Conservation (phyloP, 1,284 basidiomycete genomes). For the Chiua sp. region DNA sequence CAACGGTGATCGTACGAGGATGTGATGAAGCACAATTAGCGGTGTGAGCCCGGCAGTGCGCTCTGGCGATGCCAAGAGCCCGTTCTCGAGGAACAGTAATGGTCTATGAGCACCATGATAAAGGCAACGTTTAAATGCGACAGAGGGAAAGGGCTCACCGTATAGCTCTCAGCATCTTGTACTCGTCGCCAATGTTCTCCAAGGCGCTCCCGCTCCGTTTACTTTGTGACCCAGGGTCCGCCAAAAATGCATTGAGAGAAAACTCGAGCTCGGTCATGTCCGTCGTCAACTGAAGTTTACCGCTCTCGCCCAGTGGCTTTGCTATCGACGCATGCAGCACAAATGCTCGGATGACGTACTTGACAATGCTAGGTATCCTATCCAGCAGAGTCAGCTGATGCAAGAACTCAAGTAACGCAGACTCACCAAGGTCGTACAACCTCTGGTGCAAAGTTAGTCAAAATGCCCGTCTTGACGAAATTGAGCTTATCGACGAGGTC, state of each 20-base stretch:
- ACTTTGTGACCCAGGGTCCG: constrained; percentile 54
- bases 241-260: constrained; percentile 79
- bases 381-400: constrained; percentile 4
- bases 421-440: constrained; percentile 72
- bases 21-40: constrained; percentile 88
- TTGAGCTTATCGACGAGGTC: constrained; percentile 86
- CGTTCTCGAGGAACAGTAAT: constrained; percentile 85
- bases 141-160: constrained; percentile 51
- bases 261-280: constrained; percentile 98
- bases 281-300: constrained; percentile 89
- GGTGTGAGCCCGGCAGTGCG: constrained; percentile 79
- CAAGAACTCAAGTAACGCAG: neutral
- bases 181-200: constrained; percentile 80
- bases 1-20: constrained; percentile 88
- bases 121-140: neutral
- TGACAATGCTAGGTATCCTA: constrained; percentile 74
- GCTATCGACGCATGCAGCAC: constrained; percentile 90
- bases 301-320: constrained; percentile 85
- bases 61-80: constrained; percentile 63
- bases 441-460: constrained; percentile 77
- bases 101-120: constrained; percentile 54
- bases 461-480: constrained; percentile 79
- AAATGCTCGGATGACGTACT: constrained; percentile 83
- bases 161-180: constrained; percentile 80
- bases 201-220: constrained; percentile 65